Evolutionary conservation across 2,329 filamentous ascomycete genomes (phyloP).

Genomic region (Phyllosticta paracitricarpa): DNA sequence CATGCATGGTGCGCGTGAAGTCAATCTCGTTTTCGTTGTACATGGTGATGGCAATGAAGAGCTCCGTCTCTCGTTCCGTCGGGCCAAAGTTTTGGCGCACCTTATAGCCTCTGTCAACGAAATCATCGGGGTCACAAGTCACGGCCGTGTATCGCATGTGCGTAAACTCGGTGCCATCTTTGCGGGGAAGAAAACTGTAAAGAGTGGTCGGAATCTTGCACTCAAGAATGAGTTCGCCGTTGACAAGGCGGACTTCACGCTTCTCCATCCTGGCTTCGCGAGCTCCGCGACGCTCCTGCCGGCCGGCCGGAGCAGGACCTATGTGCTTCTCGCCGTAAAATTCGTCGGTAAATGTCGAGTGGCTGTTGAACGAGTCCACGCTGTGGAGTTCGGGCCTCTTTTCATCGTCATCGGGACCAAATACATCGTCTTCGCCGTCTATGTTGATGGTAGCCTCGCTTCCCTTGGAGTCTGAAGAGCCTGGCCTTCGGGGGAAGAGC

Average conservation of each 20-base stretch:
- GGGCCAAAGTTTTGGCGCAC: slow-evolving; percentile 81
- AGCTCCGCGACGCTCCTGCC: slow-evolving; percentile 79
- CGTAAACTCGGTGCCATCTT: slow-evolving; percentile 92
- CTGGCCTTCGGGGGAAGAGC: slow-evolving; percentile 55
- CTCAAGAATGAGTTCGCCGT: slow-evolving; percentile 92
- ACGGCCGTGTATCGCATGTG: slow-evolving; percentile 98
- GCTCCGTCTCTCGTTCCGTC: slow-evolving; percentile 78
- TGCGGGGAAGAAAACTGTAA: slow-evolving; percentile 88
- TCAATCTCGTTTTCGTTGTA: slow-evolving; percentile 97
- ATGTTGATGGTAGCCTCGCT: slow-evolving; percentile 64
- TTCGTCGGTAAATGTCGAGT: slow-evolving; percentile 49
- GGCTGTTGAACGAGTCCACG: slow-evolving; percentile 53
- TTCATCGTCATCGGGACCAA: slow-evolving; percentile 52
- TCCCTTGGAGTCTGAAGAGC: slow-evolving; percentile 33
- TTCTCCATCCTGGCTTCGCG: slow-evolving; percentile 79
- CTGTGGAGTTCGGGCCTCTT: slow-evolving; percentile 49
- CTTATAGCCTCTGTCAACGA: slow-evolving; percentile 79
- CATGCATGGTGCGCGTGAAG: slow-evolving; percentile 97
- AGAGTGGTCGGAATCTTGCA: slow-evolving; percentile 99
- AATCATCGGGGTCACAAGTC: slow-evolving; percentile 96
- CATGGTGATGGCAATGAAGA: slow-evolving; percentile 97
- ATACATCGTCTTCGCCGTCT: slow-evolving; percentile 53
- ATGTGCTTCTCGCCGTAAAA: slow-evolving; percentile 59
- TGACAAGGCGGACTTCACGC: slow-evolving; percentile 93
- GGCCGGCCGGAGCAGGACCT: slow-evolving; percentile 75